Evolutionary conservation across 306 rosid species (phyloP).

Genomic region (Citrullus mucosospermus): DNA sequence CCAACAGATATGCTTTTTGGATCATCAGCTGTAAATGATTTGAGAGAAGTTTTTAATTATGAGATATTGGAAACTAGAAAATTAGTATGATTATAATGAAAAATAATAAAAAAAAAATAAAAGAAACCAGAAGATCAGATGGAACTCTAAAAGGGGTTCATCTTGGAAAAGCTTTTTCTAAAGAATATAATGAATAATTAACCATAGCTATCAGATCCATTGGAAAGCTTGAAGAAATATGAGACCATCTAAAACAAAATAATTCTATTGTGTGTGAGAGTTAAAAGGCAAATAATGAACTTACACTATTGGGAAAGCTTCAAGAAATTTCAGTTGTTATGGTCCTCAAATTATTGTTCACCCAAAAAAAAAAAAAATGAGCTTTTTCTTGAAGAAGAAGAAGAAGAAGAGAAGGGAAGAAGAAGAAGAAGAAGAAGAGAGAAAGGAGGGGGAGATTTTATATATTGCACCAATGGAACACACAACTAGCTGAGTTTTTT

Average conservation of each 20-base stretch:
- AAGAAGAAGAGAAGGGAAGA: background rate
- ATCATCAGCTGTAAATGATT: background rate
- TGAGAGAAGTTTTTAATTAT: background rate
- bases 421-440: background rate
- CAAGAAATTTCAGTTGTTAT: background rate
- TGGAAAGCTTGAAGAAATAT: background rate
- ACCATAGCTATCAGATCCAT: background rate
- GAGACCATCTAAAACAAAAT: background rate
- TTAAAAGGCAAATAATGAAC: background rate
- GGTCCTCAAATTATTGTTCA: background rate
- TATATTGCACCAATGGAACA: background rate
- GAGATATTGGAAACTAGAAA: background rate
- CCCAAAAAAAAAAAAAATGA: background rate
- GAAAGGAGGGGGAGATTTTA: background rate
- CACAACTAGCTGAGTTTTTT: background rate
- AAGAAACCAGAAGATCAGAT: no score
- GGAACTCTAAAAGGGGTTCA: background rate
- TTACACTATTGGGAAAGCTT: background rate
- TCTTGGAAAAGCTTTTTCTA: background rate
- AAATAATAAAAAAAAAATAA: no score
- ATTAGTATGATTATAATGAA: background rate
- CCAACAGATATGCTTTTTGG: no score
- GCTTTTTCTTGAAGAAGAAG: background rate
- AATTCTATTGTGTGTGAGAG: background rate
- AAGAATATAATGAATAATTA: background rate